A percentile compares a stretch with the other conserved stretches of the same genome.
phyloP scores from a whole-genome alignment of 2,329 filamentous ascomycete species.

The Colletotrichum higginsianum region DNA sequence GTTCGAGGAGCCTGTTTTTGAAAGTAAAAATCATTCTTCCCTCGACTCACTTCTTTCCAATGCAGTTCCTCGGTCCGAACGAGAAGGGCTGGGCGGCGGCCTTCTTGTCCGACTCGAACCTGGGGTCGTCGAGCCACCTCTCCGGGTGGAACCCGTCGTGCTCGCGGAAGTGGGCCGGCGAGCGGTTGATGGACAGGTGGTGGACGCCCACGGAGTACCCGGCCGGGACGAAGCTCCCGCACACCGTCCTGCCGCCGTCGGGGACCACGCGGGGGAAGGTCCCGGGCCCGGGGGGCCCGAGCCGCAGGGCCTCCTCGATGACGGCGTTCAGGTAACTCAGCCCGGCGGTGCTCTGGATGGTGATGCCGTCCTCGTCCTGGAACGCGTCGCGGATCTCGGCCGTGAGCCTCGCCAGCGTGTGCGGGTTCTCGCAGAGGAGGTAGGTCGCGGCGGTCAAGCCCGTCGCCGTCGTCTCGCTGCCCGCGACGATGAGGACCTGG shows the following conservation, averaged over 20 bases:
- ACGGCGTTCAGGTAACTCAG: slow-evolving; percentile 57
- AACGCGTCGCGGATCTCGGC: slow-evolving; percentile 57
- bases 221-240: slow-evolving; percentile 54
- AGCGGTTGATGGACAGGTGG: slow-evolving; percentile 51
- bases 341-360: slow-evolving; percentile 48
- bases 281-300: slow-evolving; percentile 52
- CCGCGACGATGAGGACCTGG: slow-evolving; percentile 49
- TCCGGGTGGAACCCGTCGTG: slow-evolving; percentile 31
- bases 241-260: slow-evolving; percentile 51
- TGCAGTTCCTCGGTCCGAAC: slow-evolving; percentile 64
- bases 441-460: slow-evolving; percentile 47
- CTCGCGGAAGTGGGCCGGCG: slow-evolving; percentile 39
- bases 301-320: slow-evolving; percentile 59
- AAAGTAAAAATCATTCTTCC: background rate
- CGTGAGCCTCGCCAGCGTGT: slow-evolving; percentile 49
- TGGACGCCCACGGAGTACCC: slow-evolving; percentile 46
- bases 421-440: slow-evolving; percentile 50
- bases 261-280: slow-evolving; percentile 50
- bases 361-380: slow-evolving; percentile 54
- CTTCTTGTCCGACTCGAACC: slow-evolving; percentile 51
- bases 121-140: slow-evolving; percentile 31
- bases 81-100: slow-evolving; percentile 64
- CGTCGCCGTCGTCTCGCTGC: slow-evolving; percentile 54
- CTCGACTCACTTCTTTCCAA: slow-evolving; percentile 62
- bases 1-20: too few species aligned